These are phyloP conservation scores for Beta vulgaris DNA, from an alignment of 148 eudicot genomes.

Conservation along the genomic window DNA sequence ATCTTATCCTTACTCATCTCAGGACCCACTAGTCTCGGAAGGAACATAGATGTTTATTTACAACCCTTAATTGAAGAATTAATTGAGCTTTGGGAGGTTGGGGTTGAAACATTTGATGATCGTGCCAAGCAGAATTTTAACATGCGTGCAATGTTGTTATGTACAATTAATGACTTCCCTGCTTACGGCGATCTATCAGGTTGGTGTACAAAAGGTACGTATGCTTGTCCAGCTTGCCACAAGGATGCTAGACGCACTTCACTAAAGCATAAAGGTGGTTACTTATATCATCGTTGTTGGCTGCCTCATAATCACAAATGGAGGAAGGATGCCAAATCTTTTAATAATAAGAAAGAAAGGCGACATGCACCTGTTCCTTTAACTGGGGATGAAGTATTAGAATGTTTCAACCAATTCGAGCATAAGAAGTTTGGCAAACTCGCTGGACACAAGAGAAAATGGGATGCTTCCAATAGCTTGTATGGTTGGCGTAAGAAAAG, in stretches of 20 bases:
- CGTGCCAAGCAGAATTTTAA: not conserved
- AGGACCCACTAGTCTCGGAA: constrained; percentile 8
- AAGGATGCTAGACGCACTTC: not conserved
- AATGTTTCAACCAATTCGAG: not conserved
- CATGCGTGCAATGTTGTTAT: constrained; percentile 6
- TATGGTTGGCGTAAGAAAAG: not conserved
- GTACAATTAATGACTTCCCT: constrained; percentile 12
- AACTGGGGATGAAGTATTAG: constrained; percentile 5
- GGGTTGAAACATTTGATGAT: constrained; percentile 12
- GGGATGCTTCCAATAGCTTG: not conserved
- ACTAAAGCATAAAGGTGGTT: not conserved
- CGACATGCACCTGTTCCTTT: not conserved
- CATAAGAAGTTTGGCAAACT: not conserved
- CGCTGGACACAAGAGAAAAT: not conserved
- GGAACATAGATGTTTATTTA: constrained; percentile 15
- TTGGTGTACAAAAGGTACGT: constrained; percentile 6
- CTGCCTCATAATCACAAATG: not conserved
- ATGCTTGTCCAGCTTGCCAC: constrained; percentile 4
- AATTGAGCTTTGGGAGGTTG: constrained; percentile 14
- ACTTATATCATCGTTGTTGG: not conserved
- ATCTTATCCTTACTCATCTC: constrained; percentile 29
- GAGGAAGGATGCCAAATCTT: not conserved
- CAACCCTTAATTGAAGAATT: constrained; percentile 1
- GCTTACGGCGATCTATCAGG: constrained; percentile 12
- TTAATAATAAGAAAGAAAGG: constrained; percentile 3